Evolutionary conservation across 2,329 filamentous ascomycete genomes (phyloP).

Genomic region (Talaromyces sp.): DNA sequence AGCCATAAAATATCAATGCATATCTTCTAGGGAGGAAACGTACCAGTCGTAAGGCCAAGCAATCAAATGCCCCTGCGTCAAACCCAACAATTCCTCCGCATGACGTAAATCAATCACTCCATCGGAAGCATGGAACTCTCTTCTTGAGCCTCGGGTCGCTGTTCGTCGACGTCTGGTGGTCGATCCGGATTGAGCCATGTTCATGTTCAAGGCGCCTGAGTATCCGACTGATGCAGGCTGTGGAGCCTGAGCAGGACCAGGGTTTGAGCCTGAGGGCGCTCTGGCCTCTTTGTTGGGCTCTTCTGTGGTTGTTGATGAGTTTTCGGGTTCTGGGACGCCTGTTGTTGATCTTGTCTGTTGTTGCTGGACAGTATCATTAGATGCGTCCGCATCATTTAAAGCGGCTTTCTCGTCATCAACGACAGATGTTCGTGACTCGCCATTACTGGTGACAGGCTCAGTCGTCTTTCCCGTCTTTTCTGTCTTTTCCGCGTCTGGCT

Average conservation of each 20-base stretch:
- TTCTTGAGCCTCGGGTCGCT: conserved; percentile 43
- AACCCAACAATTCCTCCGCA: conserved; percentile 71
- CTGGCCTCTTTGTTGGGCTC: conserved; percentile 19
- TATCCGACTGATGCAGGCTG: conserved; percentile 29
- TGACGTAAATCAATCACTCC: conserved; percentile 71
- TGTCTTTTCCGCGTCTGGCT: conserved; percentile 5
- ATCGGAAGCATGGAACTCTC: conserved; percentile 54
- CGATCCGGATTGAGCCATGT: conserved; percentile 24
- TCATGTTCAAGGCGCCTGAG: conserved; percentile 38
- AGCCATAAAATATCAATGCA: background rate
- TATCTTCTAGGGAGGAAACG: conserved; percentile 8
- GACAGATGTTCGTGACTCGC: background rate
- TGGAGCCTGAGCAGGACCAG: background rate
- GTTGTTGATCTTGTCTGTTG: conserved; percentile 5
- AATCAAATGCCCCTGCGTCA: conserved; percentile 84
- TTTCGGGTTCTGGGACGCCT: conserved; percentile 19
- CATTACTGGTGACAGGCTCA: background rate
- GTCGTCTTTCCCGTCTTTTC: background rate
- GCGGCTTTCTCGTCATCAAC: conserved; percentile 42
- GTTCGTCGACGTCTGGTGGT: conserved; percentile 35
- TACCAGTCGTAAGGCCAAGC: conserved; percentile 91
- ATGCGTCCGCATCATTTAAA: conserved; percentile 27
- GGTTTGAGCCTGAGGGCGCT: conserved; percentile 20
- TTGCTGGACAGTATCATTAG: conserved; percentile 1
- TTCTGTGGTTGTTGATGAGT: conserved; percentile 22